A percentile compares a stretch with the other conserved stretches of the same genome.
phyloP scores from a whole-genome alignment of 139 green algal genomes.

The Chlamydomonas incerta region DNA sequence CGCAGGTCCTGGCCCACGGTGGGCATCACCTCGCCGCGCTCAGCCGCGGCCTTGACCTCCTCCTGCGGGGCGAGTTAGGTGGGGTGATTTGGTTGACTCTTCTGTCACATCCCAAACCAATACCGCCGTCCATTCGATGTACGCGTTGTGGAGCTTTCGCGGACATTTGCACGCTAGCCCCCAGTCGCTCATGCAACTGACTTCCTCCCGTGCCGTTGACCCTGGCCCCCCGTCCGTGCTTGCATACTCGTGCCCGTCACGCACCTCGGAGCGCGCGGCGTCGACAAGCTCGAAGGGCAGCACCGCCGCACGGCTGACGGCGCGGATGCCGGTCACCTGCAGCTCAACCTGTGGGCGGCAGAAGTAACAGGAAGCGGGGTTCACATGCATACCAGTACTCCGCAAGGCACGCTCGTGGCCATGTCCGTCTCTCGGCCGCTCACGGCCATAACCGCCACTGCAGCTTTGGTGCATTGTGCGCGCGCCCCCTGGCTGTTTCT shows the following conservation, averaged over 20 bases:
- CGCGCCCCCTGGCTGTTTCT: too few species aligned
- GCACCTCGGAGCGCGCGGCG: slow-evolving; percentile 73
- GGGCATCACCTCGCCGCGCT: slow-evolving; percentile 78
- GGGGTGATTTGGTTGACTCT: too few species aligned
- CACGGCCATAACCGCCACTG: too few species aligned
- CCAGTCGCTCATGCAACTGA: too few species aligned
- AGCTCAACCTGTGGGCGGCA: slow-evolving; percentile 83
- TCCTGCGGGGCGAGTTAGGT: slow-evolving; percentile 42
- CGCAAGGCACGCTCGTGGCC: background rate
- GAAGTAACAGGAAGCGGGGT: background rate
- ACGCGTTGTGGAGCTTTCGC: too few species aligned
- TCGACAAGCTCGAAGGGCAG: slow-evolving; percentile 92
- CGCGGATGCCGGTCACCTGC: slow-evolving; percentile 60
- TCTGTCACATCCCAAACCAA: too few species aligned
- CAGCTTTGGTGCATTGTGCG: too few species aligned
- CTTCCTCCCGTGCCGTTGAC: too few species aligned
- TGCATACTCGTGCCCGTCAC: background rate
- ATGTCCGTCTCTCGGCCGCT: too few species aligned
- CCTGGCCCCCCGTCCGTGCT: too few species aligned
- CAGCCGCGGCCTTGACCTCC: slow-evolving; percentile 62
- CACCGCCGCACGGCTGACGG: slow-evolving; percentile 69
- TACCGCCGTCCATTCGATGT: too few species aligned
- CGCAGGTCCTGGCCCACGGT: slow-evolving; percentile 90
- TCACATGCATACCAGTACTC: background rate
- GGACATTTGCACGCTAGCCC: too few species aligned